These are phyloP conservation scores for Tieghemiomyces parasiticus DNA, from an alignment of 192 early-diverging fungal genomes.

Conservation along the genomic window DNA sequence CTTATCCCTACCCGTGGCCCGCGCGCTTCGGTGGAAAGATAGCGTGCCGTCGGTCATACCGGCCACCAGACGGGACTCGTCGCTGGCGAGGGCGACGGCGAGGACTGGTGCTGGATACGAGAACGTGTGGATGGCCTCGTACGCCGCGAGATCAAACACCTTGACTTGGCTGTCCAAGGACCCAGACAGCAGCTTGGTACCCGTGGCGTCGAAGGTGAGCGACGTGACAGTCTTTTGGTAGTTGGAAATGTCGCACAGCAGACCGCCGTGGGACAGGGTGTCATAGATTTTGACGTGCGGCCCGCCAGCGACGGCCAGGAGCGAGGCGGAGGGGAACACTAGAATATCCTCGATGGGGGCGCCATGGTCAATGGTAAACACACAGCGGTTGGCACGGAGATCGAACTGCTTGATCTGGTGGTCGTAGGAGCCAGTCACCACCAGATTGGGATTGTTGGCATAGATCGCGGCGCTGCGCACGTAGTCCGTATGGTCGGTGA, in stretches of 20 bases:
- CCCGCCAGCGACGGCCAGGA: conserved; percentile 51
- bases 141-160: conserved; percentile 75
- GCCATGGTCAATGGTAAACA: conserved; percentile 63
- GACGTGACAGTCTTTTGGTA: conserved; percentile 95
- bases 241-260: conserved; percentile 65
- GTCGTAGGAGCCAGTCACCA: conserved; percentile 88
- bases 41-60: conserved; percentile 87
- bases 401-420: conserved; percentile 92
- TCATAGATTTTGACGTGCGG: conserved; percentile 82
- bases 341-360: conserved; percentile 80
- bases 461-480: conserved; percentile 62
- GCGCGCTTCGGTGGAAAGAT: conserved; percentile 67
- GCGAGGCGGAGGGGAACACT: conserved; percentile 66
- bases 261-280: conserved; percentile 59
- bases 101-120: conserved; percentile 86
- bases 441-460: conserved; percentile 59
- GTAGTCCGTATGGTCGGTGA: conserved; percentile 83
- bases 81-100: conserved; percentile 78
- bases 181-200: conserved; percentile 66
- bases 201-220: conserved; percentile 64
- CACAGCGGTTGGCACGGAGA: conserved; percentile 52
- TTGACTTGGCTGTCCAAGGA: conserved; percentile 95
- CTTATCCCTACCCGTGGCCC: conserved; percentile 21
- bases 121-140: conserved; percentile 71
- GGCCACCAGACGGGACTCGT: conserved; percentile 75